Conservation (phyloP, 306 rosid species). For the Astragalus membranaceus region DNA sequence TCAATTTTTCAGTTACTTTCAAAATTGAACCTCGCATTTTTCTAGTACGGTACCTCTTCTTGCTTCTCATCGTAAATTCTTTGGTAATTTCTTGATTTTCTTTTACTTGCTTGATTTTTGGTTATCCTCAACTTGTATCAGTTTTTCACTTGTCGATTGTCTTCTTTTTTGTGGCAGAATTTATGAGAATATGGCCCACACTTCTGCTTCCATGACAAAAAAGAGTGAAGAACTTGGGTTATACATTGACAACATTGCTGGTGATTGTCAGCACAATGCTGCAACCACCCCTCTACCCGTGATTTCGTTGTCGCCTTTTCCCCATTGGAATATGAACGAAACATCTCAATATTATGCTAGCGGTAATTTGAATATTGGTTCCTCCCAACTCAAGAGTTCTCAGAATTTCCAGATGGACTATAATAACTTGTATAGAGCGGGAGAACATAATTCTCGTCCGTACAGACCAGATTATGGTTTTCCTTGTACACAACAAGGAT, state of each 20-base stretch:
- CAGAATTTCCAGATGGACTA: constrained; percentile 4
- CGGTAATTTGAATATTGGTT: constrained; percentile 1
- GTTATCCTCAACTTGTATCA: too few relatives aligned
- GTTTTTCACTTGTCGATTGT: neutral
- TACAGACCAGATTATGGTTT: neutral
- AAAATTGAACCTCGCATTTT: neutral
- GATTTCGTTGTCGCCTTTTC: constrained; percentile 16
- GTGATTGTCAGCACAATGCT: neutral
- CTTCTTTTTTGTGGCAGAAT: neutral
- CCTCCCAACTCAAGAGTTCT: constrained; percentile 20
- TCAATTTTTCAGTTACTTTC: neutral
- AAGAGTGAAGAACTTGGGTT: constrained; percentile 6
- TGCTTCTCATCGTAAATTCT: neutral
- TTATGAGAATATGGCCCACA: neutral
- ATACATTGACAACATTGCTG: neutral
- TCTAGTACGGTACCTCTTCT: neutral
- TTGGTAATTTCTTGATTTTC: neutral
- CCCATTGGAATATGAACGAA: constrained; percentile 8
- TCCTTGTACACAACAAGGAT: constrained; percentile 7
- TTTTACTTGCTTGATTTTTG: neutral
- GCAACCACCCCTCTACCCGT: neutral
- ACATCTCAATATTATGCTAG: constrained; percentile 9
- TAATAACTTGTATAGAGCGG: neutral
- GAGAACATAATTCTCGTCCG: neutral
- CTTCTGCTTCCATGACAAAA: constrained; percentile 16